These are phyloP conservation scores for Geosmithia putterillii DNA, from an alignment of 2,329 filamentous ascomycete genomes.

Conservation along the genomic window DNA sequence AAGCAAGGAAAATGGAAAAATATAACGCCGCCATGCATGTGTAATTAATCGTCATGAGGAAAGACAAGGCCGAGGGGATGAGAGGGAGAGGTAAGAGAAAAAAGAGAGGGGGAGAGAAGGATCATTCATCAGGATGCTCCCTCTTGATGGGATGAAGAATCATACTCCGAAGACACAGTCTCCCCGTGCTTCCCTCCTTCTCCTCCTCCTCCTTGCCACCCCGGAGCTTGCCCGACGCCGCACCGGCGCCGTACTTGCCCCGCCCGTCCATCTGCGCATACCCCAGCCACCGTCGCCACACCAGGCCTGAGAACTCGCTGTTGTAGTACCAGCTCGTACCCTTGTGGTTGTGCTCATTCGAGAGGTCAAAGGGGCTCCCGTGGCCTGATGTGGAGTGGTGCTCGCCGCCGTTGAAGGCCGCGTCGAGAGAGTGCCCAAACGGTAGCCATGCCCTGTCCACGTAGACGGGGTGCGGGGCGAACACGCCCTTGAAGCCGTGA, in stretches of 20 bases:
- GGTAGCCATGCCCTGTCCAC: conserved; percentile 65
- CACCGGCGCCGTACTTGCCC: conserved; percentile 34
- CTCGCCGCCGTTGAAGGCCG: conserved; percentile 68
- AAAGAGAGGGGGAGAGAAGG: background rate
- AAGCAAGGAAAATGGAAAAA: too few relatives aligned
- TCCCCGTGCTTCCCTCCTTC: conserved; percentile 33
- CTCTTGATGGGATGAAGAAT: conserved; percentile 72
- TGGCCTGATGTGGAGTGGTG: conserved; percentile 52
- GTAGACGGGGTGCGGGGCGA: conserved; percentile 72
- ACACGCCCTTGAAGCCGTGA: conserved; percentile 67
- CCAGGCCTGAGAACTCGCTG: conserved; percentile 59
- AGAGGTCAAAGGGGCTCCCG: conserved; percentile 53
- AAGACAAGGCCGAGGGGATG: background rate
- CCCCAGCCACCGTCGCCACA: conserved; percentile 70
- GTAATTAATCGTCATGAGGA: too few relatives aligned
- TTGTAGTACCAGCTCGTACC: conserved; percentile 82
- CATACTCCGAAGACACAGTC: conserved; percentile 72
- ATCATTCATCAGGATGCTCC: conserved; percentile 33
- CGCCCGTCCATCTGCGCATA: conserved; percentile 41
- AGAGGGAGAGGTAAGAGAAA: background rate
- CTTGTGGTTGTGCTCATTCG: conserved; percentile 72
- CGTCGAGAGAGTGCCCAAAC: conserved; percentile 48
- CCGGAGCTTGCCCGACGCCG: conserved; percentile 31
- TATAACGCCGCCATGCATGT: too few relatives aligned
- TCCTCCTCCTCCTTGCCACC: conserved; percentile 41